phyloP scores from a whole-genome alignment of 352 stramenopile genomes.

The Phytophthora capsici region DNA sequence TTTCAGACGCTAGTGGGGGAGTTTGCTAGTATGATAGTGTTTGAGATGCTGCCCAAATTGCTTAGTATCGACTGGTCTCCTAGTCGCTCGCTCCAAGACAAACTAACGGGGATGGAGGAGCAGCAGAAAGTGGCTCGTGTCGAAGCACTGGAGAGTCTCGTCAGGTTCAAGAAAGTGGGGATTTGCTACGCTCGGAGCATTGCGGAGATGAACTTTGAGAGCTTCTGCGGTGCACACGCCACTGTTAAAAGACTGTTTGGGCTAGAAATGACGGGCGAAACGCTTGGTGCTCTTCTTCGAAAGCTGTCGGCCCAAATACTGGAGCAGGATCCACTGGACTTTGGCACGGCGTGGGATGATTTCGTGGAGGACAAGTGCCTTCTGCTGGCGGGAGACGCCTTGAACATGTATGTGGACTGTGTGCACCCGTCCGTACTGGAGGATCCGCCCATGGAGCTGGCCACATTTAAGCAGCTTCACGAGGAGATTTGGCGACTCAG shows the following conservation, averaged over 20 bases:
- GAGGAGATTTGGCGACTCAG: conserved; percentile 74
- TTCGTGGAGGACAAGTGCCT: conserved; percentile 63
- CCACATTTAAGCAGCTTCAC: conserved; percentile 70
- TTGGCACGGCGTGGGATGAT: conserved; percentile 73
- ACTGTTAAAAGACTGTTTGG: conserved; percentile 73
- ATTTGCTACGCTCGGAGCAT: conserved; percentile 23
- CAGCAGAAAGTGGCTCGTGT: conserved; percentile 7
- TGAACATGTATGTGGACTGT: conserved; percentile 80
- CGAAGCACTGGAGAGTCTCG: conserved; percentile 38
- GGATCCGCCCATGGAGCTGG: conserved; percentile 64
- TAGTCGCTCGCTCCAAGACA: conserved; percentile 30
- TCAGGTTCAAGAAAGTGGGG: conserved; percentile 47
- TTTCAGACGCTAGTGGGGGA: conserved; percentile 57
- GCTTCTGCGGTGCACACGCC: conserved; percentile 42
- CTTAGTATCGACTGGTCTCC: conserved; percentile 60
- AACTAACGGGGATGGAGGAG: conserved; percentile 12
- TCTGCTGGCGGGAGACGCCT: conserved; percentile 59
- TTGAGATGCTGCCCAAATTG: conserved; percentile 64
- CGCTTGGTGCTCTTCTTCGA: conserved; percentile 52
- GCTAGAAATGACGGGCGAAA: conserved; percentile 61
- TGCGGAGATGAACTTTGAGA: conserved; percentile 31
- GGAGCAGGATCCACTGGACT: conserved; percentile 48
- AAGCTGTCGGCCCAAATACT: conserved; percentile 37
- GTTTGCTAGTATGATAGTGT: conserved; percentile 54
- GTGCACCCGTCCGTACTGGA: conserved; percentile 66